A percentile compares a stretch with the other conserved stretches of the same genome.
Conservation (phyloP, 2,329 filamentous ascomycete genomes). For the Scedosporium dehoogii region DNA sequence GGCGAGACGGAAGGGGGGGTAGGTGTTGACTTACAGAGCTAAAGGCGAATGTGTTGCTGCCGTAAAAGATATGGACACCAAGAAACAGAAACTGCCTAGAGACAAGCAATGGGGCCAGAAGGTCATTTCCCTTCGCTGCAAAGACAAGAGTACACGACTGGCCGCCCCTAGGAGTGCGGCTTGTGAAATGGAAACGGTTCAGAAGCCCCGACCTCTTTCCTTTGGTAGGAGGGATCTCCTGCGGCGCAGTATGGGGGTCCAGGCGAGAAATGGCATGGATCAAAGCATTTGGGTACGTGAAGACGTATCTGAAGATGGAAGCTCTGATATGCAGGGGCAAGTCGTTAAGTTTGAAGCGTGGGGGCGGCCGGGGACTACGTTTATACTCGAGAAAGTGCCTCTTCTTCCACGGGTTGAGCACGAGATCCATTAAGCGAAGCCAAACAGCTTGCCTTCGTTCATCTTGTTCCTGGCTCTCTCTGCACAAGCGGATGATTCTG, state of each 20-base stretch:
- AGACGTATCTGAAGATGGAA: conserved; percentile 24
- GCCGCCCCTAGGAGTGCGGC: conserved; percentile 11
- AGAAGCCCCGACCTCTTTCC: conserved; percentile 15
- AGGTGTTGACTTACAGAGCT: conserved; percentile 16
- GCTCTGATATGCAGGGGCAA: conserved; percentile 21
- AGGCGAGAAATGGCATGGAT: conserved; percentile 36
- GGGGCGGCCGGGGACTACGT: neutral
- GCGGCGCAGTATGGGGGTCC: conserved; percentile 21
- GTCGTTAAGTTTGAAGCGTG: conserved; percentile 17
- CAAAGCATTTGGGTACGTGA: conserved; percentile 22
- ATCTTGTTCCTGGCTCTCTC: neutral
- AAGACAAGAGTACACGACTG: conserved; percentile 20
- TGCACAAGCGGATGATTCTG: neutral
- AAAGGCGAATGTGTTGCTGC: conserved; percentile 38
- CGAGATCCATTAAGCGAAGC: neutral
- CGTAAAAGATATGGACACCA: conserved; percentile 35
- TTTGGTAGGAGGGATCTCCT: conserved; percentile 10
- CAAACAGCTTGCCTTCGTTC: neutral
- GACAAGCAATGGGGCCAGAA: conserved; percentile 29
- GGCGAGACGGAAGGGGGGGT: neutral
- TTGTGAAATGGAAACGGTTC: conserved; percentile 27
- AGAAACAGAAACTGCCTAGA: conserved; percentile 29
- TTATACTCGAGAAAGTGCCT: neutral
- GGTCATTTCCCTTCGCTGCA: conserved; percentile 22
- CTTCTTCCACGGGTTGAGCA: neutral